Base-by-base conservation (phyloP, 2,329 filamentous ascomycete species). In the Sporothrix curviconia region DNA sequence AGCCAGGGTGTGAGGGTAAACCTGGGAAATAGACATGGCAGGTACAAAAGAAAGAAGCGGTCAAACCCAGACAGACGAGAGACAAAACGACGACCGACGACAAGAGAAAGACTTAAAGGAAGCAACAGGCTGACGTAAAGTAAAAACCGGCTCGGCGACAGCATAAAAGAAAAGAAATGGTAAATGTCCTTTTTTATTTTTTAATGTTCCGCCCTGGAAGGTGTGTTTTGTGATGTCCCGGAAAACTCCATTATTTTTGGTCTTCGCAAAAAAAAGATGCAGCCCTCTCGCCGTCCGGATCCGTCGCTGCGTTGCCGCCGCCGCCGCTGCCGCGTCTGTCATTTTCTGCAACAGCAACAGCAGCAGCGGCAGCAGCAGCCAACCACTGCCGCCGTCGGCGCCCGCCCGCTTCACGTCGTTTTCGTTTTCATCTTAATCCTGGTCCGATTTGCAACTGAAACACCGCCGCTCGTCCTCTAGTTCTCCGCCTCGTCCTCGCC, bases 401-500 rank as follows among this genome's bases (percentile, higher is more conserved):
- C n/a, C 42, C 64, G 71, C 68, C 8, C 36, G 19, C n/a, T 43
- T 43, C 22, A 28, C 36, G 28, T 36, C 51, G 25, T 42, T 19
- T 32, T 39, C n/a, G 36, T 47, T 25, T 32, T 56, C 32, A 12
- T 32, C 28, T 5, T 49, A 42, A 30, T 40, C 43, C 34, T 49
- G n/a, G 24, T 24, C 42, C 15, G 5, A 5, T 42, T 7, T 55
- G n/a, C n/a, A n/a, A n/a, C n/a, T n/a, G n/a, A n/a, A n/a, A n/a
- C n/a, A n/a, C n/a, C n/a, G n/a, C 37, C 15, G 49, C 14, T 44
- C 52, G 15, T 37, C 25, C 17, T 44, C 44, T 73, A 76, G 70
- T 73, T 73, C 68, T 72, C 75, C 71, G 43, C 80, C 70, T 81
- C 79, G 62, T 72, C 83, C 72, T 91, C 90, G 74, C 81, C 90